Conservation (phyloP, 176 grass and related monocot species). For the Oryza brachyantha region DNA sequence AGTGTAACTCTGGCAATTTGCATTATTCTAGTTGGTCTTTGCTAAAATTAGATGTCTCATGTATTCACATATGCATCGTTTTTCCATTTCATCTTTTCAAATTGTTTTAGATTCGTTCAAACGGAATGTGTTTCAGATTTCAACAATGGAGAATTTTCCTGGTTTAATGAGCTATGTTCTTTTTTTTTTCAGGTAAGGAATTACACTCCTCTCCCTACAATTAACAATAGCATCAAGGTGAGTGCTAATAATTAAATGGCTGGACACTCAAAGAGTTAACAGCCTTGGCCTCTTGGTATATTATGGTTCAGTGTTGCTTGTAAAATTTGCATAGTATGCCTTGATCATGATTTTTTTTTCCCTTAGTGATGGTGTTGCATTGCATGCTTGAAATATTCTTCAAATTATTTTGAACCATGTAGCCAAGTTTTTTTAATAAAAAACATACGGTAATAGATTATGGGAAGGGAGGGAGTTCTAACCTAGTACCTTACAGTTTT, state of each 20-base stretch:
- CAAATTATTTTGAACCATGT: not conserved
- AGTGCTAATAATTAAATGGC: slow-evolving; percentile 27
- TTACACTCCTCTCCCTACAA: slow-evolving; percentile 72
- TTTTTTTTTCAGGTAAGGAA: slow-evolving; percentile 72
- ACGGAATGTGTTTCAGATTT: not conserved
- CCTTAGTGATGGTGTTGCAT: not conserved
- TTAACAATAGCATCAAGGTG: slow-evolving; percentile 98
- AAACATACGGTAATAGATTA: not conserved
- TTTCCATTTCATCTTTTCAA: not conserved
- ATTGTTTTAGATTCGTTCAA: not conserved
- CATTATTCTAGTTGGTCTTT: not conserved
- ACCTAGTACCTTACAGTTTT: not conserved
- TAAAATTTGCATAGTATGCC: not conserved
- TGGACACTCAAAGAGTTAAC: slow-evolving; percentile 15
- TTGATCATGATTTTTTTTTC: not conserved
- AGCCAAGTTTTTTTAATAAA: not conserved
- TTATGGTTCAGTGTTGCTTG: not conserved
- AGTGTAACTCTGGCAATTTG: not conserved
- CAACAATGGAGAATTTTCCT: not conserved
- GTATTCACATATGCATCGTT: not conserved
- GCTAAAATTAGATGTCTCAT: not conserved
- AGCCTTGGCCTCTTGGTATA: not conserved
- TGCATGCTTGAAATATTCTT: not conserved
- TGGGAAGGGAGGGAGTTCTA: not conserved
- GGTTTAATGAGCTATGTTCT: not conserved